phyloP scores from a whole-genome alignment of 148 eudicot species.

The Nyssa sinensis region DNA sequence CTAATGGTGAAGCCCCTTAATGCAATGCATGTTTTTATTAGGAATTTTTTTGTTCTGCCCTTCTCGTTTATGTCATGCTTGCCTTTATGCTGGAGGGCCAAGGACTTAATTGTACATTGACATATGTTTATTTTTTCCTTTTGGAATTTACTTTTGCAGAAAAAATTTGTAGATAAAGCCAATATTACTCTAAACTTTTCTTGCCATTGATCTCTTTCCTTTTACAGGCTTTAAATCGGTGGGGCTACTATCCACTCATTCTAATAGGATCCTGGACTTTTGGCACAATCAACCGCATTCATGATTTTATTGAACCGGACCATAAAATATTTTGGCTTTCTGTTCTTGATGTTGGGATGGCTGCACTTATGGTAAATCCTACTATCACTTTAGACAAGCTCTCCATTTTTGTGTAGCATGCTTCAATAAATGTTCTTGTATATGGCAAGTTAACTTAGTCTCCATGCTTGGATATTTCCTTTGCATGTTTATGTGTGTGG shows the following conservation, averaged over 20 bases:
- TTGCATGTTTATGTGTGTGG: background rate
- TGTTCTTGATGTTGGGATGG: conserved; percentile 90
- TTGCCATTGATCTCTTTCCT: conserved; percentile 9
- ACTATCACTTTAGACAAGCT: background rate
- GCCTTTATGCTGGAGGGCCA: too few relatives aligned
- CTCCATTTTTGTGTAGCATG: background rate
- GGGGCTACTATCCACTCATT: conserved; percentile 98
- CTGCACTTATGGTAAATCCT: conserved; percentile 83
- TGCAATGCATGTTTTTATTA: background rate
- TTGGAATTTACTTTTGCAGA: background rate
- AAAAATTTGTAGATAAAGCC: background rate
- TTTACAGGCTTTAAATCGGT: conserved; percentile 74
- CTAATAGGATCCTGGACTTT: conserved; percentile 98
- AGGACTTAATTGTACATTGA: too few relatives aligned
- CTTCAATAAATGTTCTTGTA: background rate
- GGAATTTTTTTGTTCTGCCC: background rate
- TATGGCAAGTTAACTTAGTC: background rate
- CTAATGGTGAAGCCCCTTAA: background rate
- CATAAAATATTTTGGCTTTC: conserved; percentile 95
- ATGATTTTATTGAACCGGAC: conserved; percentile 87
- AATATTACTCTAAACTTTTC: background rate
- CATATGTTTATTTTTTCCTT: background rate
- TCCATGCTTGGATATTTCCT: background rate
- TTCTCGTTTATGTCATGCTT: background rate
- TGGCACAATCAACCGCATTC: conserved; percentile 88